Conservation (phyloP, 176 grass and related monocot genomes). For the Tillandsia fasciculata region DNA sequence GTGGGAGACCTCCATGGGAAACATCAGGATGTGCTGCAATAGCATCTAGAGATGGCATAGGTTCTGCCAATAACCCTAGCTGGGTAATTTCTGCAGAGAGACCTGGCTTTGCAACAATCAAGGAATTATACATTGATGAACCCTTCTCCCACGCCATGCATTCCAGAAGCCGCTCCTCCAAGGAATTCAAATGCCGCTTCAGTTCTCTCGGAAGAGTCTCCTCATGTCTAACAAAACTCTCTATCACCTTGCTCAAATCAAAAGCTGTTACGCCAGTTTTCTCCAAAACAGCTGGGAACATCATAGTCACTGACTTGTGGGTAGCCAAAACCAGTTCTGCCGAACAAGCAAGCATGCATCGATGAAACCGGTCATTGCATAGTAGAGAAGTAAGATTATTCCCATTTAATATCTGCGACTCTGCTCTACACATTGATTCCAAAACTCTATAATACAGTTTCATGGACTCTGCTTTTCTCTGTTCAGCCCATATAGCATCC, state of each 20-base stretch:
- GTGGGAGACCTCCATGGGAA: slow-evolving; percentile 51
- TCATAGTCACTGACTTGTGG: slow-evolving; percentile 93
- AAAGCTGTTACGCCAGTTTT: slow-evolving; percentile 96
- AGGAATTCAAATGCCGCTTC: slow-evolving; percentile 90
- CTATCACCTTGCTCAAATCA: slow-evolving; percentile 96
- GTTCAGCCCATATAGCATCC: slow-evolving; percentile 93
- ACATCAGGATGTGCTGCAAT: slow-evolving; percentile 69
- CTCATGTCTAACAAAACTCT: slow-evolving; percentile 95
- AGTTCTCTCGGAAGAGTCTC: slow-evolving; percentile 92
- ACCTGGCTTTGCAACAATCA: slow-evolving; percentile 70
- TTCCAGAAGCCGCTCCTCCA: slow-evolving; percentile 87
- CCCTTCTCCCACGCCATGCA: slow-evolving; percentile 97
- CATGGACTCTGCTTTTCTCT: slow-evolving; percentile 89
- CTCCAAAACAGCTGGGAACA: slow-evolving; percentile 95
- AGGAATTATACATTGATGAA: slow-evolving; percentile 94
- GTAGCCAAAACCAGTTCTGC: slow-evolving; percentile 91
- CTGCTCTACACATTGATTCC: slow-evolving; percentile 82
- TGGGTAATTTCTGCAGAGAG: slow-evolving; percentile 74
- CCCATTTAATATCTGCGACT: slow-evolving; percentile 63
- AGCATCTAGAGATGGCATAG: slow-evolving; percentile 95
- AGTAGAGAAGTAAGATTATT: slow-evolving; percentile 76
- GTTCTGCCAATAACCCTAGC: slow-evolving; percentile 76
- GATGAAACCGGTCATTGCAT: slow-evolving; percentile 81
- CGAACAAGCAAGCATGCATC: slow-evolving; percentile 96
- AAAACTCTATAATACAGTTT: slow-evolving; percentile 90